Evolutionary conservation across 345 rosid genomes (phyloP), one percentile per base, ranked within the genome.

Genomic region (Camelina laxa): DNA sequence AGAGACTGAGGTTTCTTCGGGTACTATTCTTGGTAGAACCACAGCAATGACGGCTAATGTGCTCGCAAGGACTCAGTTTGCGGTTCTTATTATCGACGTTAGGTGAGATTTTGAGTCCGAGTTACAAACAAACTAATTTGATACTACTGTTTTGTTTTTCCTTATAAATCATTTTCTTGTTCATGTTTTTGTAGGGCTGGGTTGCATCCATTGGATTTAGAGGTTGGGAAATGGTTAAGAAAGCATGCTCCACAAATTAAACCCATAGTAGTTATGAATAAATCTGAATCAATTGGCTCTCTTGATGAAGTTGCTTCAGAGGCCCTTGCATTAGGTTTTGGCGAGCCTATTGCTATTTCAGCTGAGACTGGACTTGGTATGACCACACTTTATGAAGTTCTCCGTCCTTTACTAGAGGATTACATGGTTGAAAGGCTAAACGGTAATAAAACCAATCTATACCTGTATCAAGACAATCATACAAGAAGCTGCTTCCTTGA

Each of bases 291-390:
- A 53, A 83, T 92, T 41, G 73, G 76, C 53, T 80, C 91, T 74
- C 87, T 95, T 75, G 45, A 80, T 75, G 88, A 85, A 61, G 89
- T 86, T 69, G 83, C 88, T 70, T 83, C 84, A 17, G 97, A 95
- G 62, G 87, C 88, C 35, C 82, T 75, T 47, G 75, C 51, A 47
- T 80, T 95, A 33, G 97, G 99, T 53, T 95, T 92, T 80, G 94
- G 99, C 9, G 94, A 92, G 35, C 94, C 97, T 33, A 89, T 89
- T 65, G 92, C 97, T 56, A 86, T 95, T 67, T 92, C 97, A 59
- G 97, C 99, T 0, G 99, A 95, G 84, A 95, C 99, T 12, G 99
- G 99, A 50, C 84, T 92, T 17, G 97, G 99, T 60, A 90, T 92
- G 97, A 85, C 84, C 4, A 80, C 88, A 67, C 97, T 95, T 64